Evolutionary conservation across 2,329 filamentous ascomycete species (phyloP), one percentile per base, ranked within the genome.

Genomic region (Fusarium pilosicola): DNA sequence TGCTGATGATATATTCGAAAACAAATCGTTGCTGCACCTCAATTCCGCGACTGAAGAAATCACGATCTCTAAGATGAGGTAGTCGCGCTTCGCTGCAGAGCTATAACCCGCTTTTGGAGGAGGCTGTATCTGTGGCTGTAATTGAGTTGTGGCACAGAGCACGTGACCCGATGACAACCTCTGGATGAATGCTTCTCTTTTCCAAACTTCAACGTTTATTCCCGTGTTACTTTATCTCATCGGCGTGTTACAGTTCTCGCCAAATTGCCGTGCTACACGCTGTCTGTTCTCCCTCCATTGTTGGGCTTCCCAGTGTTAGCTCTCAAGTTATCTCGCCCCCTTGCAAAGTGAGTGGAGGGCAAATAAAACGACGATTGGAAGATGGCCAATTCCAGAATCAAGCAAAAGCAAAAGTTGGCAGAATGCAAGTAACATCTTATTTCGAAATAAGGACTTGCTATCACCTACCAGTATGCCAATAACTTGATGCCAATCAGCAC

Each of bases 341-440:
- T 49, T 49, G 30, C 49, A 36, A 54, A 22, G 56, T 55, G 38
- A 32, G n/a, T 65, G 36, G 41, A 39, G 20, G 39, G 18, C n/a
- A 36, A 26, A 32, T 38, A 34, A 52, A 32, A 18, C 26, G 55
- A 34, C 20, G 34, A 38, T 44, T 59, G 22, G 57, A 51, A 46
- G 49, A 39, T 22, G 28, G 28, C 24, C 34, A 28, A 36, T 46
- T 69, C 42, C 34, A 30, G 46, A 41, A 34, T 54, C 22, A 36
- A 26, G 24, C 48, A 73, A 56, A 67, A 73, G 61, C 52, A 71
- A 73, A 65, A 38, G 28, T 20, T 18, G 46, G 32, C 36, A 45
- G 42, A 45, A 30, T 30, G 24, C 26, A 38, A 17, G 12, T 17
- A 32, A 39, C 13, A n/a, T 39, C 12, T 32, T 54, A 56, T 38